These are phyloP conservation scores for Yamadazyma phyllophila DNA, from an alignment of 805 yeast genomes.

Conservation along the genomic window DNA sequence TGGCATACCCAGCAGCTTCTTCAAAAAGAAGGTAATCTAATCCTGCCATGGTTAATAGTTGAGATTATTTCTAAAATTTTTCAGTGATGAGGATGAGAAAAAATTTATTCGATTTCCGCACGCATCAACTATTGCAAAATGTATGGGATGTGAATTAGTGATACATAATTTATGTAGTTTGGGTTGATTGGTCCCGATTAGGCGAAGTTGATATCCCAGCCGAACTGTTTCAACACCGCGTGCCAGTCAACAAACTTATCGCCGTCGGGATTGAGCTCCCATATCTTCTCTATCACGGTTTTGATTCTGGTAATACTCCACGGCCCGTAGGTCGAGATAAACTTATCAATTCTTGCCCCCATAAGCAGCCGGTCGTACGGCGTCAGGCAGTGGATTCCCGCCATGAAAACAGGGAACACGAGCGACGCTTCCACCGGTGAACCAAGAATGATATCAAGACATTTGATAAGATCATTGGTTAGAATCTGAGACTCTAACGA, in stretches of 20 bases:
- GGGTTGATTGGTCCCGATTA: slow-evolving; percentile 15
- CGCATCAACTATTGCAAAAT: too few relatives aligned
- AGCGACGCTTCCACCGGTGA: slow-evolving; percentile 68
- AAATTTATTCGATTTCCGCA: not conserved
- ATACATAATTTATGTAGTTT: too few relatives aligned
- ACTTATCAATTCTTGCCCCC: slow-evolving; percentile 50
- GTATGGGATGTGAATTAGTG: not conserved
- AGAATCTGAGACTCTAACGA: slow-evolving; percentile 62
- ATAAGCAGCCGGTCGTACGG: slow-evolving; percentile 52
- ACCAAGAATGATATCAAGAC: slow-evolving; percentile 61
- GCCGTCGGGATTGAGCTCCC: slow-evolving; percentile 51
- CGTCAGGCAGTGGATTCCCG: slow-evolving; percentile 66
- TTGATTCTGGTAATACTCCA: slow-evolving; percentile 54
- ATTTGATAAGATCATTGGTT: slow-evolving; percentile 49
- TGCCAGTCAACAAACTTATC: slow-evolving; percentile 71
- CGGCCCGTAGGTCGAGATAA: slow-evolving; percentile 63
- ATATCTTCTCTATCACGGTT: slow-evolving; percentile 45
- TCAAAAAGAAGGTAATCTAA: slow-evolving; percentile 91
- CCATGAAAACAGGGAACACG: slow-evolving; percentile 75
- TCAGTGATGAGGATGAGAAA: slow-evolving; percentile 8
- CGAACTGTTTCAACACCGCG: slow-evolving; percentile 57
- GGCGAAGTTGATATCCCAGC: slow-evolving; percentile 82
- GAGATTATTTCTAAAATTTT: slow-evolving; percentile 5
- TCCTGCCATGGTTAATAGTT: slow-evolving; percentile 50
- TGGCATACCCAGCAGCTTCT: slow-evolving; percentile 98